These are phyloP conservation scores for Elaeagnus macrophylla DNA, from an alignment of 306 rosid genomes.

Conservation along the genomic window DNA sequence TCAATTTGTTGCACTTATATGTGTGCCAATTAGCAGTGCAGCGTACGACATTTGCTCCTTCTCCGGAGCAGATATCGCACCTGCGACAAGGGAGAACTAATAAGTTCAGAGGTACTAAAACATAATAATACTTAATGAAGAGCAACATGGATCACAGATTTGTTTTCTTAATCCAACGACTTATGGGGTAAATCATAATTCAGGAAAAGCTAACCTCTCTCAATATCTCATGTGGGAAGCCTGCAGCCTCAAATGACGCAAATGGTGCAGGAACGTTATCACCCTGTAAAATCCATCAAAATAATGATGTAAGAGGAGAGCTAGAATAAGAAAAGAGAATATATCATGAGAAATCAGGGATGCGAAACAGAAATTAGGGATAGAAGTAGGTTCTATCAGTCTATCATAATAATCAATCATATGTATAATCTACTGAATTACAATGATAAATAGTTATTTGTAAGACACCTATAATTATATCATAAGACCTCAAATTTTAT, in stretches of 20 bases:
- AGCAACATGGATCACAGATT: conserved; percentile 31
- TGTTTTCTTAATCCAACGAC: conserved; percentile 19
- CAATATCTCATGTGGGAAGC: conserved; percentile 92
- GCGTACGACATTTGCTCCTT: conserved; percentile 99
- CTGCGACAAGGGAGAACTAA: conserved; percentile 97
- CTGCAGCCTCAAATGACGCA: conserved; percentile 81
- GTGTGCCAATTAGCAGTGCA: conserved; percentile 96
- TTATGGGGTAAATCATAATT: conserved; percentile 13
- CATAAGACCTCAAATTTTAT: no score
- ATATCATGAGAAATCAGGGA: no score
- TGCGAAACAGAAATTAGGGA: no score
- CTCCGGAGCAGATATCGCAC: conserved; percentile 99
- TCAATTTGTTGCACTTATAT: conserved; percentile 84
- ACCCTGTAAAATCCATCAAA: conserved; percentile 51
- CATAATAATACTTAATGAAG: conserved; percentile 11
- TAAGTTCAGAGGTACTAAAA: conserved; percentile 56
- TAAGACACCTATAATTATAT: no score
- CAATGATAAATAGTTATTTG: no score
- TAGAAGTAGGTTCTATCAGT: no score
- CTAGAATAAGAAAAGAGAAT: no score
- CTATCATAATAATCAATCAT: no score
- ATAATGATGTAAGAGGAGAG: conserved; percentile 18
- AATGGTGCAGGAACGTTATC: conserved; percentile 92
- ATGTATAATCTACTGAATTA: no score
- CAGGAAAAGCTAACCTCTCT: conserved; percentile 65